These are phyloP conservation scores for Tulasnella calospora DNA, from an alignment of 768 basidiomycete species.

Conservation along the genomic window DNA sequence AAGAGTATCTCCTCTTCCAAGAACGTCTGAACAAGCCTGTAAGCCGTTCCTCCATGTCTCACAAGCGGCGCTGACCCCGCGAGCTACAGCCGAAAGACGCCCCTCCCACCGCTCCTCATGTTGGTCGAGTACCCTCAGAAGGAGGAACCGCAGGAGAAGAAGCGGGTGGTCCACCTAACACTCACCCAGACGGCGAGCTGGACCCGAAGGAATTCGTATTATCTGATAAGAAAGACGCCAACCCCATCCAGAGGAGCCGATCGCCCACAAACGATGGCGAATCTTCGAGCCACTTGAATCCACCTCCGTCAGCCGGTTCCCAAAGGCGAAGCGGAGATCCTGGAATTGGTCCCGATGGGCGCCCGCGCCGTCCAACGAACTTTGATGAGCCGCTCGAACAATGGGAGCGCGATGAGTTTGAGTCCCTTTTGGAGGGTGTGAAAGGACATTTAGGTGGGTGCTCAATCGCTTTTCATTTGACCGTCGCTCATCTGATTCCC, in stretches of 20 bases:
- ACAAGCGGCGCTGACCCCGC: conserved; percentile 25
- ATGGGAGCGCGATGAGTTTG: conserved; percentile 87
- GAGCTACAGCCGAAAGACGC: conserved; percentile 35
- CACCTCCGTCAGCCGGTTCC: not conserved
- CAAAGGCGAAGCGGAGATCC: conserved; percentile 11
- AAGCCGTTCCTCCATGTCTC: conserved; percentile 33
- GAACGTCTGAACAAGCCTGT: conserved; percentile 70
- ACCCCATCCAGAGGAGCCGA: not conserved
- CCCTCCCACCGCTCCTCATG: conserved; percentile 32
- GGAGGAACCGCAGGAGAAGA: conserved; percentile 32
- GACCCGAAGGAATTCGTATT: conserved; percentile 13
- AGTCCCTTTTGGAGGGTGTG: conserved; percentile 64
- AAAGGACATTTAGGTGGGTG: conserved; percentile 80
- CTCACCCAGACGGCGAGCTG: conserved; percentile 20
- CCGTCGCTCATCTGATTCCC: not conserved
- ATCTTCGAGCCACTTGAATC: conserved; percentile 4
- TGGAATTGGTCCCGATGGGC: not conserved
- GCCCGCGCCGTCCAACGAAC: conserved; percentile 21
- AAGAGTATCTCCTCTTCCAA: conserved; percentile 72
- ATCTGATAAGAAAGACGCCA: not conserved
- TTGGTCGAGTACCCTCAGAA: conserved; percentile 57
- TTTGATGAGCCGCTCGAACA: conserved; percentile 66
- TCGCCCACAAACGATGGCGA: not conserved
- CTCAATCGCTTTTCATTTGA: not conserved
- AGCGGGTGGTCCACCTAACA: not conserved